phyloP scores from a whole-genome alignment of 1,139 yeast species.

The Saccharomycopsis hybrid region DNA sequence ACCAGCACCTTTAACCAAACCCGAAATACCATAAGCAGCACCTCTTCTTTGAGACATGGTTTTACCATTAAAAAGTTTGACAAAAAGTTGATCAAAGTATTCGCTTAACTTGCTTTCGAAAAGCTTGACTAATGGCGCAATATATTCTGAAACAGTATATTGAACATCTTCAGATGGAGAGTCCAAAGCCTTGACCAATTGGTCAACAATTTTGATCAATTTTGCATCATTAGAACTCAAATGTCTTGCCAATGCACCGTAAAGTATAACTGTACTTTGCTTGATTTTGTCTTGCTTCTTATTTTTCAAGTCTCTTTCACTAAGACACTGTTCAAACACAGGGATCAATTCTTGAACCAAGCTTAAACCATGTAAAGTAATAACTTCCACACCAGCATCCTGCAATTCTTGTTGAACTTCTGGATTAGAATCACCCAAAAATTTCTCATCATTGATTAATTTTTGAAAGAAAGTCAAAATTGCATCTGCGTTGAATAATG shows the following conservation, averaged over 20 bases:
- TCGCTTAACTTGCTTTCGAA: constrained; percentile 44
- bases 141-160: constrained; percentile 75
- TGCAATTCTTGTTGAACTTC: constrained; percentile 77
- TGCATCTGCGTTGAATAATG: constrained; percentile 33
- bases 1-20: constrained; percentile 86
- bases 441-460: constrained; percentile 44
- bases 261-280: constrained; percentile 77
- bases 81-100: constrained; percentile 54
- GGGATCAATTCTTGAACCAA: constrained; percentile 69
- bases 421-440: constrained; percentile 68
- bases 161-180: constrained; percentile 90
- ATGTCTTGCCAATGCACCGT: constrained; percentile 85
- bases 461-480: constrained; percentile 51
- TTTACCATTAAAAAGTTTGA: constrained; percentile 48
- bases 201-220: constrained; percentile 53
- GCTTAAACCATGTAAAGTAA: constrained; percentile 56
- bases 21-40: constrained; percentile 94
- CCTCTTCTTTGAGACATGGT: constrained; percentile 67
- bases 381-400: constrained; percentile 77
- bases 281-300: constrained; percentile 57
- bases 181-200: constrained; percentile 67
- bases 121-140: constrained; percentile 71
- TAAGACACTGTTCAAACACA: constrained; percentile 54
- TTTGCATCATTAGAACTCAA: constrained; percentile 59
- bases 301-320: constrained; percentile 33